Percentiles rank a stretch among this genome's conserved stretches.
phyloP scores from a whole-genome alignment of 202 grass and related monocot genomes.

The Brachypodium distachyon region DNA sequence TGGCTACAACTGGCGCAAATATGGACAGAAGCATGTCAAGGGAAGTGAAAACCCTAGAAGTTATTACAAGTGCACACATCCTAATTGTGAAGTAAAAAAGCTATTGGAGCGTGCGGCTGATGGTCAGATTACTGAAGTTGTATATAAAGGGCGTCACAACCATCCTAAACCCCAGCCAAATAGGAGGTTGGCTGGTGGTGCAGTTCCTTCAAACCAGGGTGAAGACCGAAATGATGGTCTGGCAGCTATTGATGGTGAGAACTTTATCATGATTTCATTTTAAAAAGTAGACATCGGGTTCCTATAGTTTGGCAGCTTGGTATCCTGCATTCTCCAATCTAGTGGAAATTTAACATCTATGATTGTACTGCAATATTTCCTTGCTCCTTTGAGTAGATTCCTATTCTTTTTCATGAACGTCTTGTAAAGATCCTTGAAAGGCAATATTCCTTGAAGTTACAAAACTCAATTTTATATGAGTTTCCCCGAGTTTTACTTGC shows the following conservation, averaged over 20 bases:
- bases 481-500: neutral
- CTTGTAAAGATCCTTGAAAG: neutral
- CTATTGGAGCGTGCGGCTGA: constrained; percentile 80
- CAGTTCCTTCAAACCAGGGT: constrained; percentile 43
- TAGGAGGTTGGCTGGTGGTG: constrained; percentile 50
- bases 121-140: constrained; percentile 79
- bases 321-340: neutral
- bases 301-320: neutral
- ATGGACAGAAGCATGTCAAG: constrained; percentile 98
- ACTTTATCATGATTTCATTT: neutral
- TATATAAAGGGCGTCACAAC: constrained; percentile 87
- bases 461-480: neutral
- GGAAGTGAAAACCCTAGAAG: constrained; percentile 96
- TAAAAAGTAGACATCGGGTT: neutral
- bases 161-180: constrained; percentile 80
- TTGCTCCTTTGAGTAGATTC: neutral
- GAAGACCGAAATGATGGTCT: constrained; percentile 71
- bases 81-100: constrained; percentile 91
- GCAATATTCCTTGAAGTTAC: neutral
- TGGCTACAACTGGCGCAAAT: constrained; percentile 99
- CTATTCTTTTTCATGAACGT: neutral
- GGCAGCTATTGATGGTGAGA: constrained; percentile 42
- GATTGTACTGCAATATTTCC: neutral
- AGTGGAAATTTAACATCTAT: neutral
- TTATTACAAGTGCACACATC: constrained; percentile 99